Conservation (phyloP, 305 asterid species). For the Fraxinus xanthoxyloides region DNA sequence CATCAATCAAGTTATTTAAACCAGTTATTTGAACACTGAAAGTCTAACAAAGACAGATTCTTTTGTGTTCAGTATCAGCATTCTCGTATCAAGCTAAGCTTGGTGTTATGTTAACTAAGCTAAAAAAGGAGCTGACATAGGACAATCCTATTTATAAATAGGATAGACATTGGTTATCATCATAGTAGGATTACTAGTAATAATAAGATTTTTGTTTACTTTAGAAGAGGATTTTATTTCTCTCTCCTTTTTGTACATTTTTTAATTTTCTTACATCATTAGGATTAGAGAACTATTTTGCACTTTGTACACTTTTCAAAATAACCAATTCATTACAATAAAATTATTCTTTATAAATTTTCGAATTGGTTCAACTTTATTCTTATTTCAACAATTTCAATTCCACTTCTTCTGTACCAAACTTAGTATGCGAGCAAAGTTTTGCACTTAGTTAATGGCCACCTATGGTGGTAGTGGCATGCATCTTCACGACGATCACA, state of each 20-base stretch:
- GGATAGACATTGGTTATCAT: background rate
- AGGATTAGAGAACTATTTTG: too few relatives aligned
- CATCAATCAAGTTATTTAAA: background rate
- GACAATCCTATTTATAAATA: background rate
- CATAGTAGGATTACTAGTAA: background rate
- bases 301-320: background rate
- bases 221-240: too few relatives aligned
- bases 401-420: background rate
- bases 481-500: background rate
- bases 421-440: background rate
- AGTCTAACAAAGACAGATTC: background rate
- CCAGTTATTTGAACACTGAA: constrained; percentile 3
- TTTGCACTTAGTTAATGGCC: background rate
- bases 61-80: background rate
- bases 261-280: background rate
- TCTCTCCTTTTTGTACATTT: background rate
- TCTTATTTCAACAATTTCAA: background rate
- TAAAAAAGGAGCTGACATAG: background rate
- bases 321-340: background rate
- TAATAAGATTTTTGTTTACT: too few relatives aligned
- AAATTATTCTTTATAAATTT: background rate
- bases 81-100: constrained; percentile 1
- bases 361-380: background rate
- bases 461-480: background rate
- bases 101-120: background rate